These are phyloP conservation scores for Coleophoma eucalyptorum DNA, from an alignment of 2,329 filamentous ascomycete genomes.

Conservation along the genomic window DNA sequence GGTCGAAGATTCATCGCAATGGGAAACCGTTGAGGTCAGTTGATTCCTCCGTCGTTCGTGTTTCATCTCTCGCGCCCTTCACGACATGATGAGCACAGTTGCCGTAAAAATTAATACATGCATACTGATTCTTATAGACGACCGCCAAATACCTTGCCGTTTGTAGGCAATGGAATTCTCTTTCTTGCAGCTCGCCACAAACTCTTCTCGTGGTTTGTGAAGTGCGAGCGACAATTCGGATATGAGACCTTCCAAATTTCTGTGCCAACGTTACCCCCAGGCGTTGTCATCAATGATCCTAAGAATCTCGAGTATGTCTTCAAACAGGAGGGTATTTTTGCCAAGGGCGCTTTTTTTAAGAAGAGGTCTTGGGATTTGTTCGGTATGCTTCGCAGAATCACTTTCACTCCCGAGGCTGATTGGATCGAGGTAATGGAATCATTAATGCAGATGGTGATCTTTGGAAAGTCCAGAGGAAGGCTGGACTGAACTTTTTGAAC, in stretches of 20 bases:
- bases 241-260: conserved; percentile 59
- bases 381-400: conserved; percentile 29
- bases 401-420: background rate
- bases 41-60: background rate
- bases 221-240: conserved; percentile 51
- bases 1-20: conserved; percentile 20
- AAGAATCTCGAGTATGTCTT: conserved; percentile 59
- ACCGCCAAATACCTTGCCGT: conserved; percentile 34
- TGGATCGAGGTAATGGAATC: conserved; percentile 51
- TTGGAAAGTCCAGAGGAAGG: conserved; percentile 60
- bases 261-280: conserved; percentile 58
- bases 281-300: conserved; percentile 60
- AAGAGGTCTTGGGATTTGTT: conserved; percentile 58
- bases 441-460: conserved; percentile 63
- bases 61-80: too few relatives aligned
- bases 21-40: conserved; percentile 23
- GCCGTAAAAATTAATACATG: background rate
- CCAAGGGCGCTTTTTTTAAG: conserved; percentile 61
- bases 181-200: conserved; percentile 57
- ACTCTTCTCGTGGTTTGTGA: conserved; percentile 59
- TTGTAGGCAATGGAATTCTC: conserved; percentile 57
- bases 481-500: conserved; percentile 56
- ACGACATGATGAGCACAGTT: too few relatives aligned
- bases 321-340: conserved; percentile 55
- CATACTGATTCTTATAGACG: conserved; percentile 12